Percentiles rank a stretch among this genome's conserved stretches.
These are phyloP conservation scores for Plicaturopsis crispa DNA, from an alignment of 768 basidiomycete species.

Conservation along the genomic window DNA sequence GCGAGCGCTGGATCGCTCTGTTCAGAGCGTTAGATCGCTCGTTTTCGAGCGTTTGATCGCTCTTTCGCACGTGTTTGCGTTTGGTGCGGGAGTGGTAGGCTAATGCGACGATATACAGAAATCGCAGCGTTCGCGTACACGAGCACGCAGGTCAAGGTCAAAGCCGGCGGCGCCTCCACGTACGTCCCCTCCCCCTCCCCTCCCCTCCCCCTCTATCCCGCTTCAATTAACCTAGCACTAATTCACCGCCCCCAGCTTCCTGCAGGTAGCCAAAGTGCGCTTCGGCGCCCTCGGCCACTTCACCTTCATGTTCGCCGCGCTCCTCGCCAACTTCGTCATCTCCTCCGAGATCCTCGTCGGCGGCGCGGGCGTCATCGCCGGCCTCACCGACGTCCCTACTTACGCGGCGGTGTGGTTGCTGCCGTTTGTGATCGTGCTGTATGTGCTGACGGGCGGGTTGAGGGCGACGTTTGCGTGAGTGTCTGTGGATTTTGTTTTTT, in stretches of 20 bases:
- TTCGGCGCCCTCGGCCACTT: slow-evolving; percentile 26
- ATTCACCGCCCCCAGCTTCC: too few species aligned
- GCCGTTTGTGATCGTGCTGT: slow-evolving; percentile 23
- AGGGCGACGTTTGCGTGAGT: slow-evolving; percentile 13
- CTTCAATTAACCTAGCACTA: too few species aligned
- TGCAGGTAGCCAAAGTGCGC: slow-evolving; percentile 31
- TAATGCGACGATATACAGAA: too few species aligned
- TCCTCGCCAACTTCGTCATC: not conserved
- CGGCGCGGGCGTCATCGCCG: slow-evolving; percentile 26
- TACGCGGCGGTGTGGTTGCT: slow-evolving; percentile 24
- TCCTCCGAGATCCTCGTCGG: not conserved
- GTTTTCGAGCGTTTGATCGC: too few species aligned
- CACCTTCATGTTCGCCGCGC: slow-evolving; percentile 19
- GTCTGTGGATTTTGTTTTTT: slow-evolving; percentile 22
- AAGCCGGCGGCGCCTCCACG: slow-evolving; percentile 35
- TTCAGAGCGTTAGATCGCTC: too few species aligned
- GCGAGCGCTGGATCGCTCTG: too few species aligned
- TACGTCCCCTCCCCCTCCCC: too few species aligned
- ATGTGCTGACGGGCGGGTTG: slow-evolving; percentile 6
- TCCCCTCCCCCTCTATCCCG: too few species aligned
- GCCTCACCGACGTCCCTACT: slow-evolving; percentile 19
- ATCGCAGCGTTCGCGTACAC: too few species aligned
- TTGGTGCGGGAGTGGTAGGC: too few species aligned
- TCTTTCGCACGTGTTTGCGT: too few species aligned
- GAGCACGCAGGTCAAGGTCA: slow-evolving; percentile 35